Base-by-base conservation (phyloP, 495 filamentous ascomycete genomes). In the Penicillium antarcticum region DNA sequence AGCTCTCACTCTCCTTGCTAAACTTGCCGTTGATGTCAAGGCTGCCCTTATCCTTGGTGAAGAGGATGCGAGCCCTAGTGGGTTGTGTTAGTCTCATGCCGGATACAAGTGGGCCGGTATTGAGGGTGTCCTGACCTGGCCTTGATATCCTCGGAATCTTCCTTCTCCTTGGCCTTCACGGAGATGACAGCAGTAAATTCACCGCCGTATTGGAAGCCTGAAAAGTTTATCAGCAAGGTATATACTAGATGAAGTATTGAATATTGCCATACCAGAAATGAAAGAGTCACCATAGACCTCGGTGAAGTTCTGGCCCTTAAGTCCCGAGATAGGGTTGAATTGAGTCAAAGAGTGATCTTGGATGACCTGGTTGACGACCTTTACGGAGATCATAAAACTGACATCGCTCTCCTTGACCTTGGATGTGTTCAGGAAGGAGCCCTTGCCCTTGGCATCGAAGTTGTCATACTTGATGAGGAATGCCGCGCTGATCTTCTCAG, bases 201-300 rank as follows among this genome's bases (percentile, higher is more conserved):
- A 21, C 54, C 57, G 12, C 53, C 57, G 26, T 60, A 47, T 52
- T 56, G 51, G 14, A 60, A 35, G 1, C 57, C 57, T 45, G 45
- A 44, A 38, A 60, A 45, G 12, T 18, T 3, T 23, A 23, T 23
- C 21, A 23, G 21, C 10, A 32, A 34, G 8, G 16, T 34, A 32
- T 35, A 45, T 13, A 34, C n/a, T 48, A 11, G 8, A 11, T 12
- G 11, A 11, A 14, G 3, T 14, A 14, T 14, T 11, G 11, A 3
- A 14, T 2, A 11, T 3, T 11, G 3, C 3, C 11, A 2, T 11
- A 35, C 33, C 33, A 12, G 33, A 35, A 14, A 35, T 35, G 45
- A 56, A 60, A 31, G 43, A 48, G 16, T 60, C 57, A 13, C 57
- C 57, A 13, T 56, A 34, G 38, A 60, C 17, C 45, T 37, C 40